These are phyloP conservation scores for Cystobasidium tubakii DNA, from an alignment of 768 basidiomycete genomes.

Conservation along the genomic window DNA sequence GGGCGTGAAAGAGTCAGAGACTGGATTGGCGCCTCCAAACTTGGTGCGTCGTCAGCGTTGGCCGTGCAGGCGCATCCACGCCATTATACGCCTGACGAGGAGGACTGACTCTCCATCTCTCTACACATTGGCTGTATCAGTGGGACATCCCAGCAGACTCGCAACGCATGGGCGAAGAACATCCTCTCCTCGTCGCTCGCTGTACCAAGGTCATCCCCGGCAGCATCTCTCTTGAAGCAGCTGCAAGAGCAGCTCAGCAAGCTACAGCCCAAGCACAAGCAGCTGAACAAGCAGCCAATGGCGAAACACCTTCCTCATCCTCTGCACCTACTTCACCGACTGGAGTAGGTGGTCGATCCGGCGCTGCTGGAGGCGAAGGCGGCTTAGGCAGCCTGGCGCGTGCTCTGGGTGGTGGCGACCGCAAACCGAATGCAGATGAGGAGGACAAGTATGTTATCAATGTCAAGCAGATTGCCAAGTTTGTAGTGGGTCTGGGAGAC, in stretches of 20 bases:
- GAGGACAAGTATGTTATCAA: conserved; percentile 99
- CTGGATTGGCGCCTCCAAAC: conserved; percentile 91
- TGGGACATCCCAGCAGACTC: conserved; percentile 95
- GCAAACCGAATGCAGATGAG: conserved; percentile 74
- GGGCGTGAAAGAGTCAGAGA: conserved; percentile 97
- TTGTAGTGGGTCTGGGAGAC: conserved; percentile 94
- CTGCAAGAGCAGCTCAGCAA: conserved; percentile 24
- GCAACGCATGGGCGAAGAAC: conserved; percentile 82
- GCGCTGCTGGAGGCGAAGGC: conserved; percentile 3
- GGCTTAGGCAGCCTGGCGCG: conserved; percentile 24
- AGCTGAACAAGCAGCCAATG: background rate
- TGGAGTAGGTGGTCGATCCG: background rate
- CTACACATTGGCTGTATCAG: no score
- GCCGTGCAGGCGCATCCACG: background rate
- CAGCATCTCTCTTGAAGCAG: conserved; percentile 16
- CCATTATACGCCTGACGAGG: no score
- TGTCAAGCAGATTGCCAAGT: conserved; percentile 99
- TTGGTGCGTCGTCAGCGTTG: conserved; percentile 49
- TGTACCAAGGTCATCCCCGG: conserved; percentile 87
- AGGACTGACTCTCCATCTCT: no score
- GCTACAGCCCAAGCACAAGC: background rate
- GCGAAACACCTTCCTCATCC: conserved; percentile 66
- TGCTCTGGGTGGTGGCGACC: conserved; percentile 29
- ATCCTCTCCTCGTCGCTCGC: conserved; percentile 90
- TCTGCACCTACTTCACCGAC: conserved; percentile 14